Conservation (phyloP, 2,329 filamentous ascomycete species). For the Pyricularia sp. region DNA sequence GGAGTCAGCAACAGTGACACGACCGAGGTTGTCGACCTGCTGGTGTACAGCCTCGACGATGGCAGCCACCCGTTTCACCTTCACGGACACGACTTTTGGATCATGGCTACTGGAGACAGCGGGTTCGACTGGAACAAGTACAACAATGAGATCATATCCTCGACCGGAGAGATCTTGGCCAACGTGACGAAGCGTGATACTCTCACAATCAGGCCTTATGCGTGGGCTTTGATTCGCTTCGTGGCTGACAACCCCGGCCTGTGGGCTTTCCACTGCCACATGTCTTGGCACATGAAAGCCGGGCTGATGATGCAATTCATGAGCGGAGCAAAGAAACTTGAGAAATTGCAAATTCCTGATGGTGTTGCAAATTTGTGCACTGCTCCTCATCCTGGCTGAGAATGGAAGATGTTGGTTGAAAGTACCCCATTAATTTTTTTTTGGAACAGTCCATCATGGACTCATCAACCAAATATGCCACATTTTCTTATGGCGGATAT, state of each 20-base stretch:
- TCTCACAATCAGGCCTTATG: conserved; percentile 2
- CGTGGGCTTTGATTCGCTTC: conserved; percentile 29
- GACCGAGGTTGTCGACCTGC: conserved; percentile 34
- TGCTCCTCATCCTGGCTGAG: background rate
- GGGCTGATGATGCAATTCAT: conserved; percentile 47
- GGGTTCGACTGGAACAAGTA: conserved; percentile 7
- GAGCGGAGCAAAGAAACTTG: conserved; percentile 1
- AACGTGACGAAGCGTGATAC: conserved; percentile 2
- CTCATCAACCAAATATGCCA: background rate
- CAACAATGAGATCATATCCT: conserved; percentile 3
- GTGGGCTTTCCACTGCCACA: conserved; percentile 47
- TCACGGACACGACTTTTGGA: conserved; percentile 34
- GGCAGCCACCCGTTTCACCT: conserved; percentile 38
- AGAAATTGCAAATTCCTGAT: background rate
- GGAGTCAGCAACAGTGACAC: conserved; percentile 28
- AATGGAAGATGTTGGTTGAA: background rate
- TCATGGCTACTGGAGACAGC: conserved; percentile 5
- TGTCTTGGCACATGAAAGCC: conserved; percentile 44
- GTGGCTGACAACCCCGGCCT: conserved; percentile 43
- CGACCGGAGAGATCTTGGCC: background rate
- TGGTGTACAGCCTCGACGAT: conserved; percentile 20
- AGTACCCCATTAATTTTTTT: background rate
- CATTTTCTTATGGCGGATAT: background rate
- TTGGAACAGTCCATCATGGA: background rate
- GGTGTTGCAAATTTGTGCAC: background rate